Percentiles rank a stretch among this genome's conserved stretches.
These are phyloP conservation scores for Paragyromitra xinjiangensis DNA, from an alignment of 495 filamentous ascomycete species.

Conservation along the genomic window DNA sequence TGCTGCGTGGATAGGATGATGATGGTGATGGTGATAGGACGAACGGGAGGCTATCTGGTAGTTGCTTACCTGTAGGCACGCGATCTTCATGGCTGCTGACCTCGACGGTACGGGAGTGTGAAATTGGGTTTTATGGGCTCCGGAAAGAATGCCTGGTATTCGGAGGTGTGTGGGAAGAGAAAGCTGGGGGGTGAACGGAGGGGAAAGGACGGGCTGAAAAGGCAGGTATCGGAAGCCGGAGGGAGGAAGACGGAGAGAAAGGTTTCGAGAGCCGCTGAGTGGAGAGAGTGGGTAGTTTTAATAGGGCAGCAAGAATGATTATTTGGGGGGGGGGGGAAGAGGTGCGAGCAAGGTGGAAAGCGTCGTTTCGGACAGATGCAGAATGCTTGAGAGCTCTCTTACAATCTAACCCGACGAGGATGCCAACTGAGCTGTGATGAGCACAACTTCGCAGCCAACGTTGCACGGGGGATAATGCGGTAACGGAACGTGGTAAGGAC, in stretches of 20 bases:
- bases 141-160: conserved; percentile 22
- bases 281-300: conserved; percentile 50
- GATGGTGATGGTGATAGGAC: not conserved
- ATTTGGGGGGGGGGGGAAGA: conserved; percentile 17
- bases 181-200: conserved; percentile 16
- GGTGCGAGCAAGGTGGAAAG: conserved; percentile 15
- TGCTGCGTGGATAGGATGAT: conserved; percentile 7
- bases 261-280: conserved; percentile 36
- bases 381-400: conserved; percentile 29
- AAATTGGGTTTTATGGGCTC: conserved; percentile 22
- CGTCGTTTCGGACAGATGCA: conserved; percentile 37
- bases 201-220: conserved; percentile 26
- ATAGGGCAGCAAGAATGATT: conserved; percentile 36
- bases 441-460: conserved; percentile 13
- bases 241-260: conserved; percentile 28
- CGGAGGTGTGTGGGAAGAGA: conserved; percentile 20
- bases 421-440: conserved; percentile 22
- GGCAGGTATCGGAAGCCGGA: conserved; percentile 25
- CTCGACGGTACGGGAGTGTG: conserved; percentile 32
- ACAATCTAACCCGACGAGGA: conserved; percentile 33
- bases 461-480: conserved; percentile 44
- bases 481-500: conserved; percentile 29
- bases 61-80: conserved; percentile 57
- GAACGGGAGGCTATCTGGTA: conserved; percentile 27
- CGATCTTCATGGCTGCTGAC: conserved; percentile 57